Base-by-base conservation (phyloP, 305 asterid genomes). In the Fraxinus albicans region DNA sequence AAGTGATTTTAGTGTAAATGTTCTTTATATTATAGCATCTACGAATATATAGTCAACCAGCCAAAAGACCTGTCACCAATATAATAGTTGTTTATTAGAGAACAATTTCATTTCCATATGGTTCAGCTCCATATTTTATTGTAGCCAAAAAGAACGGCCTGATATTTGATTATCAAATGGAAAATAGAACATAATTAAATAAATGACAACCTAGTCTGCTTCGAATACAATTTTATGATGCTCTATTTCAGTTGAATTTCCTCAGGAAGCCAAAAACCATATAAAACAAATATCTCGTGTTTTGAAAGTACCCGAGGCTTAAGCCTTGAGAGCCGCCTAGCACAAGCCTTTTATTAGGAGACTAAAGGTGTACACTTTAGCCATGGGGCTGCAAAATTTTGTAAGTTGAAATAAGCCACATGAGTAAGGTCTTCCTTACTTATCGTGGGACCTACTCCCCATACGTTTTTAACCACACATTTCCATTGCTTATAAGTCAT, bases 141-240 rank as follows among this genome's bases (percentile, higher is more conserved):
- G 63, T 44, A 72, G 38, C 63, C 44, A 73, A 6, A n/a, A 76
- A 25, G 80, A 82, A 65, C 80, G n/a, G 8, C 27, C 73, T 81
- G 79, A 73, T 83, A 53, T 58, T 84, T 55, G 40, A 83, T 83
- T 33, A 35, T 70, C 19, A 84, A 79, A 70, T 60, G 9, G 58
- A 76, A 79, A 10, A 47, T 47, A 75, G 25, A 70, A 55, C 35
- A 79, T 82, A 35, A 80, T 60, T 80, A 80, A 36, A 12, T 35
- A 50, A 25, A 38, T 29, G 79, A 63, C 79, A 53, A 75, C 74
- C 38, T 29, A 35, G n/a, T 76, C 42, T 33, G 58, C 38, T 53
- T 23, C 34, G 9, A 80, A 40, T 70, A 76, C 81, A 72, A 19
- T 75, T 70, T 79, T 60, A 42, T 55, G 79, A 23, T 42, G 77